phyloP scores from a whole-genome alignment of 352 stramenopile species.

The Globisporangium splendens region DNA sequence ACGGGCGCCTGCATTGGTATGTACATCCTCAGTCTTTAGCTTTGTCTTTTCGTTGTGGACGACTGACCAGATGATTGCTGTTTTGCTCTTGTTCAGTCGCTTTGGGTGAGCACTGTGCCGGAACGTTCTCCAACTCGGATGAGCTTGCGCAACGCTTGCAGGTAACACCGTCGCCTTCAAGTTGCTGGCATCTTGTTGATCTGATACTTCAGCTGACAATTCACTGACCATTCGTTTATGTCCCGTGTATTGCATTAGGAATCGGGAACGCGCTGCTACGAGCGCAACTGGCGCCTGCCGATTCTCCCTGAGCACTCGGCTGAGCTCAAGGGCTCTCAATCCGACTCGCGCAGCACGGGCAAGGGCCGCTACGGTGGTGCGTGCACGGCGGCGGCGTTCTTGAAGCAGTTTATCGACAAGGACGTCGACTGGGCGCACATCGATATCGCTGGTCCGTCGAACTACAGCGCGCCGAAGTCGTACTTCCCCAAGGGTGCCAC shows the following conservation, averaged over 20 bases:
- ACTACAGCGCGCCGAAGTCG: conserved; percentile 78
- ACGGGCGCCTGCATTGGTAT: conserved; percentile 87
- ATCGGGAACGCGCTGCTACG: conserved; percentile 55
- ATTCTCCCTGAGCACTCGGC: conserved; percentile 84
- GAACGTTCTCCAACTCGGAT: conserved; percentile 92
- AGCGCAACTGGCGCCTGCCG: conserved; percentile 88
- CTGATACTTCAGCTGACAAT: too few species aligned
- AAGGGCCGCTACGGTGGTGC: conserved; percentile 78
- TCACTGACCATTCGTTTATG: conserved; percentile 4
- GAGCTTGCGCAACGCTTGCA: conserved; percentile 65
- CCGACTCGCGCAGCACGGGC: conserved; percentile 77
- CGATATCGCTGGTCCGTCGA: conserved; percentile 85
- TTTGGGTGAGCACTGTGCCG: conserved; percentile 85
- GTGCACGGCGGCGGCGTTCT: conserved; percentile 82
- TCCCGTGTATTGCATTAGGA: conserved; percentile 18
- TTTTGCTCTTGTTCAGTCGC: conserved; percentile 42
- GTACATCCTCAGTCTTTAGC: not conserved
- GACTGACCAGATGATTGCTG: not conserved
- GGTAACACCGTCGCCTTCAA: conserved; percentile 12
- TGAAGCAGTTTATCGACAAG: conserved; percentile 87
- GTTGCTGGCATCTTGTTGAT: not conserved
- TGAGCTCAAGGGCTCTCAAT: conserved; percentile 77
- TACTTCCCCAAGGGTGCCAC: conserved; percentile 86
- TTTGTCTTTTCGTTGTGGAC: not conserved
- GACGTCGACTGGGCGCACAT: conserved; percentile 87